Base-by-base conservation (phyloP, 2,329 filamentous ascomycete species). In the Cladosporium cucumerinum region DNA sequence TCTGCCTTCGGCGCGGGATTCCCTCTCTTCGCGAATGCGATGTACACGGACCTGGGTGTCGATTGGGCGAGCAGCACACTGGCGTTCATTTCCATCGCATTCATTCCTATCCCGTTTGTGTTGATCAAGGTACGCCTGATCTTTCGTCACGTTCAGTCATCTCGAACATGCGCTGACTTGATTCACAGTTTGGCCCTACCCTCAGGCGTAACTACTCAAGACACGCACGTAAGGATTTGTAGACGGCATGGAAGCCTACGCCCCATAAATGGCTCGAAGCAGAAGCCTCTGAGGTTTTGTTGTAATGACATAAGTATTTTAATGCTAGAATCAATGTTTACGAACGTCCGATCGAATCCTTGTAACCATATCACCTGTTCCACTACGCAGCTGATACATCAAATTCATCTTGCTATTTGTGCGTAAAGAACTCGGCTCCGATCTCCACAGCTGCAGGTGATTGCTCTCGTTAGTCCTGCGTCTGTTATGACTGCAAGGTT, bases 81-180 rank as follows among this genome's bases (percentile, higher is more conserved):
- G 16, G 80, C 74, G 0, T 80, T 80, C 66, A 63, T 82, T 60
- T 73, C 73, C 2, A 74, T 81, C 49, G 78, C 75, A 0, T 81
- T 81, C 65, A 79, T 82, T 16, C 79, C 79, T 0, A 80, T 82
- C 65, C 79, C 79, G n/a, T 82, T 79, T 65, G 72, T 78, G 64
- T 66, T 82, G 65, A 81, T 80, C 69, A 76, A 73, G 66, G 71
- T 72, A 66, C 66, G 71, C 67, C 21, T 23, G 49, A 14, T n/a
- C 21, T 8, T 16, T 10, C n/a, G 18, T 10, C 7, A 39, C 32
- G 5, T 18, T 6, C 48, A 16, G 10, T 12, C 36, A 3, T 21
- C 5, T 23, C 26, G 30, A 28, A 18, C 30, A 1, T 3, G 7
- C 1, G 7, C 55, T 58, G 14, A 58, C 23, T 5, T 28, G 2